Evolutionary conservation across 768 basidiomycete genomes (phyloP).

Genomic region (Podaxis mareebaensis): DNA sequence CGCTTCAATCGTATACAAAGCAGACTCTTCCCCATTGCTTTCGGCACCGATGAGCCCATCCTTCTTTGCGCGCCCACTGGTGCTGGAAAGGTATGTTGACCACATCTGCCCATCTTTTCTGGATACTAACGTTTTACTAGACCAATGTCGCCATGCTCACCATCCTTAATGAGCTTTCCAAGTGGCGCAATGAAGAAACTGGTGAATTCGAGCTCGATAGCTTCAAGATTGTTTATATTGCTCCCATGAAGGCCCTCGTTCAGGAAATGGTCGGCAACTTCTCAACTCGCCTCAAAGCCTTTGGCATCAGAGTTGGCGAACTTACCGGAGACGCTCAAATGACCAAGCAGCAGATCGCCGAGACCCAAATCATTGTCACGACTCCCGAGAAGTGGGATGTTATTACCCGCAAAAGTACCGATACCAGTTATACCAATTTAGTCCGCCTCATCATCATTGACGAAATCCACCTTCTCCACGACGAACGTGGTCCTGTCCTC

Average conservation of each 20-base stretch:
- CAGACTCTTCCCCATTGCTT: constrained; percentile 89
- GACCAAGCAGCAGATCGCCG: constrained; percentile 95
- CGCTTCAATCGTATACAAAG: constrained; percentile 91
- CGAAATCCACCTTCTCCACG: constrained; percentile 96
- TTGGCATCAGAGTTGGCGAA: constrained; percentile 87
- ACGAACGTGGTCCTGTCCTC: constrained; percentile 96
- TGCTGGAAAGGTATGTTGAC: constrained; percentile 88
- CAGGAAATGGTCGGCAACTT: constrained; percentile 99
- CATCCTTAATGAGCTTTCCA: constrained; percentile 86
- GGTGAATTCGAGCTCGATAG: constrained; percentile 81
- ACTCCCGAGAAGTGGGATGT: constrained; percentile 99
- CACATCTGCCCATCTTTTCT: neutral
- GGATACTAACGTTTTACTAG: constrained; percentile 40
- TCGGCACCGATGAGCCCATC: constrained; percentile 92
- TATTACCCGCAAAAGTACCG: constrained; percentile 96
- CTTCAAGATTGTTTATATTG: constrained; percentile 97
- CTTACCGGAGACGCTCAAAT: constrained; percentile 97
- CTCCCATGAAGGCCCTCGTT: constrained; percentile 99
- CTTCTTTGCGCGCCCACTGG: constrained; percentile 97
- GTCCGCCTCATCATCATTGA: constrained; percentile 97
- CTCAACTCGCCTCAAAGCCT: constrained; percentile 63
- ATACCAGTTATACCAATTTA: constrained; percentile 95
- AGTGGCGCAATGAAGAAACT: constrained; percentile 81
- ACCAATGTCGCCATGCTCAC: constrained; percentile 98
- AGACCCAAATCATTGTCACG: constrained; percentile 97